Evolutionary conservation across 2,329 filamentous ascomycete species (phyloP).

Genomic region (Bisporella sp.): DNA sequence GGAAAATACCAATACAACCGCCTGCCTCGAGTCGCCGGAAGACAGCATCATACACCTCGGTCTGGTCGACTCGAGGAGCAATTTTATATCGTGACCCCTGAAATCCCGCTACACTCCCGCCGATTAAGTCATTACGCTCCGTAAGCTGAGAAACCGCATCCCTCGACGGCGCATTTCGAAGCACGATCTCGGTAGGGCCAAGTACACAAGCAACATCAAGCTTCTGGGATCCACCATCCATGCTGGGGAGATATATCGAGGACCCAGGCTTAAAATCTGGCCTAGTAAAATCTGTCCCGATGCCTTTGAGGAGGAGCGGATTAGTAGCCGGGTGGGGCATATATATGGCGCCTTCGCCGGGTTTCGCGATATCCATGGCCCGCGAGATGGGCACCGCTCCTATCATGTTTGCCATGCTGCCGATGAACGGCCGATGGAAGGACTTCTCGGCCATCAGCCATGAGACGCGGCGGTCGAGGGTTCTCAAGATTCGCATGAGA

Average conservation of each 20-base stretch:
- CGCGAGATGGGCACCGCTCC: neutral
- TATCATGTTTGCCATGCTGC: neutral
- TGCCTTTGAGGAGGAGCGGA: slow-evolving; percentile 1
- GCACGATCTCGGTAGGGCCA: neutral
- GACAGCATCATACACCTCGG: slow-evolving; percentile 86
- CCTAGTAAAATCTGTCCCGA: slow-evolving; percentile 11
- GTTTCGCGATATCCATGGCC: neutral
- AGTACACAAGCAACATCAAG: slow-evolving; percentile 1
- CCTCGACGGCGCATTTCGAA: neutral
- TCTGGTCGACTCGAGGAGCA: slow-evolving; percentile 91
- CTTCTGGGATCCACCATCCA: slow-evolving; percentile 13
- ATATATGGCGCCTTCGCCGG: neutral
- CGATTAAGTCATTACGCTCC: neutral
- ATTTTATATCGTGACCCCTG: slow-evolving; percentile 43
- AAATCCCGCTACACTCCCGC: too few relatives aligned
- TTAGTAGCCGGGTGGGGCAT: neutral
- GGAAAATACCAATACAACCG: slow-evolving; percentile 92
- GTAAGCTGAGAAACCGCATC: neutral
- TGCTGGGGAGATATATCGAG: slow-evolving; percentile 9
- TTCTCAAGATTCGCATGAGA: neutral
- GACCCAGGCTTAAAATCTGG: slow-evolving; percentile 8
- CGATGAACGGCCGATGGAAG: slow-evolving; percentile 1
- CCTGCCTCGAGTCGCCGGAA: slow-evolving; percentile 73
- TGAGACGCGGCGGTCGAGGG: slow-evolving; percentile 1
- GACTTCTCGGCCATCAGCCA: slow-evolving; percentile 3